Conservation (phyloP, 164 flowering plant species). For the Litsea cubeba region DNA sequence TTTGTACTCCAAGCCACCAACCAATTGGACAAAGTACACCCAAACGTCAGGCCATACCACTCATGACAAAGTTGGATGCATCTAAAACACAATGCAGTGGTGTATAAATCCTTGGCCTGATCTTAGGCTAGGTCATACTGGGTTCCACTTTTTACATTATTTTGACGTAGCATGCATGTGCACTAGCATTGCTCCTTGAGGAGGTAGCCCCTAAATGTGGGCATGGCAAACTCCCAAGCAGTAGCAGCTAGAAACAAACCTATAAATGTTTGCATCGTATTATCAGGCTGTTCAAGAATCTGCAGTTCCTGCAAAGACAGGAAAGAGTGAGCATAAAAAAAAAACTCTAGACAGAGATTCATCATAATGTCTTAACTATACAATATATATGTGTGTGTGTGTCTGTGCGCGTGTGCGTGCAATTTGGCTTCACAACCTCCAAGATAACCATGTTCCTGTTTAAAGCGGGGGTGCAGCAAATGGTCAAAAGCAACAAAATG, state of each 20-base stretch:
- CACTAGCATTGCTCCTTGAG: not conserved
- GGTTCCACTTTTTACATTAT: not conserved
- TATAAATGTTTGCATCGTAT: not conserved
- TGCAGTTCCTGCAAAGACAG: slow-evolving; percentile 1
- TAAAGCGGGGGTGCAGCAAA: not conserved
- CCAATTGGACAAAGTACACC: not conserved
- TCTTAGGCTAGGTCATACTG: not conserved
- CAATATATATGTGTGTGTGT: too few relatives aligned
- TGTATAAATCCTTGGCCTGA: not conserved
- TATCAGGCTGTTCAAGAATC: not conserved
- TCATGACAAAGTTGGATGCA: not conserved
- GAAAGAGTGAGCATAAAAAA: not conserved
- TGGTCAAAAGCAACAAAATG: not conserved
- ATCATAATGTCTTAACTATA: not conserved
- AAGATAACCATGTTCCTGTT: not conserved
- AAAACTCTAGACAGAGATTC: not conserved
- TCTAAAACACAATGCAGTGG: not conserved
- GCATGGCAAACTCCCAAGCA: not conserved
- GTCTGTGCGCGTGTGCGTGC: not conserved
- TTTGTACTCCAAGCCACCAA: not conserved
- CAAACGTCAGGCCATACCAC: not conserved
- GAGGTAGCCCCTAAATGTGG: not conserved
- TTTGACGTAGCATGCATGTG: not conserved
- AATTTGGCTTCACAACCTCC: not conserved
- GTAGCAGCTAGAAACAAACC: slow-evolving; percentile 1